Conservation (phyloP, 139 green algal genomes). For the Coccomyxa sp. region DNA sequence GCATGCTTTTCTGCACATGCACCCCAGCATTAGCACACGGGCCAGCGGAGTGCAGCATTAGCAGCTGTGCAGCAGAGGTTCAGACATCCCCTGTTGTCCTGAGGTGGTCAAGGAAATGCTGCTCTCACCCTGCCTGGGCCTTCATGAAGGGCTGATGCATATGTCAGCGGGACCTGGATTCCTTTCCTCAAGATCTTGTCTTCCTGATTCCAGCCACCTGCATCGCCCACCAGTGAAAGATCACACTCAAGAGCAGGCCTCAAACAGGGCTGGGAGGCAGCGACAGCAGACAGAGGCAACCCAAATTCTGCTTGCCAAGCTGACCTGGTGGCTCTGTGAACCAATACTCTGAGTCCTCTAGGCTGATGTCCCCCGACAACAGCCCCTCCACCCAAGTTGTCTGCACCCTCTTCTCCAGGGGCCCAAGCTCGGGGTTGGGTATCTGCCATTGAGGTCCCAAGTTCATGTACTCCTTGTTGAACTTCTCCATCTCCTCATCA, state of each 20-base stretch:
- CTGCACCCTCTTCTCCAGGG: conserved; percentile 23
- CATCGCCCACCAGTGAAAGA: neutral
- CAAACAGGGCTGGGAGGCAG: no score
- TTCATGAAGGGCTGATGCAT: neutral
- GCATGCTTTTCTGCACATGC: conserved; percentile 9
- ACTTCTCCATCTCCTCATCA: neutral
- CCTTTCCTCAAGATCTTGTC: conserved; percentile 17
- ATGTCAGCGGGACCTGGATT: neutral
- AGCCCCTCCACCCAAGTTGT: conserved; percentile 33
- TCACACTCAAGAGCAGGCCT: neutral
- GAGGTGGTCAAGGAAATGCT: no score
- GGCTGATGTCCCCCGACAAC: conserved; percentile 21
- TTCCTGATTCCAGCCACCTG: conserved; percentile 25
- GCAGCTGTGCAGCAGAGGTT: no score
- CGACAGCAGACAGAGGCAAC: no score
- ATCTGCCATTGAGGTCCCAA: neutral
- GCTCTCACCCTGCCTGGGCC: neutral
- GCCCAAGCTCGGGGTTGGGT: conserved; percentile 11
- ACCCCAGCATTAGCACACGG: neutral
- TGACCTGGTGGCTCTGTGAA: conserved; percentile 34
- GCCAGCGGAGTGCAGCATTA: no score
- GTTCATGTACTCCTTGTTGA: neutral
- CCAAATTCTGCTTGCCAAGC: neutral
- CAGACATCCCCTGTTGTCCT: no score
- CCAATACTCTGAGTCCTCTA: conserved; percentile 31